These are phyloP conservation scores for Xylaria sp. DNA, from an alignment of 2,329 filamentous ascomycete species.

Conservation along the genomic window DNA sequence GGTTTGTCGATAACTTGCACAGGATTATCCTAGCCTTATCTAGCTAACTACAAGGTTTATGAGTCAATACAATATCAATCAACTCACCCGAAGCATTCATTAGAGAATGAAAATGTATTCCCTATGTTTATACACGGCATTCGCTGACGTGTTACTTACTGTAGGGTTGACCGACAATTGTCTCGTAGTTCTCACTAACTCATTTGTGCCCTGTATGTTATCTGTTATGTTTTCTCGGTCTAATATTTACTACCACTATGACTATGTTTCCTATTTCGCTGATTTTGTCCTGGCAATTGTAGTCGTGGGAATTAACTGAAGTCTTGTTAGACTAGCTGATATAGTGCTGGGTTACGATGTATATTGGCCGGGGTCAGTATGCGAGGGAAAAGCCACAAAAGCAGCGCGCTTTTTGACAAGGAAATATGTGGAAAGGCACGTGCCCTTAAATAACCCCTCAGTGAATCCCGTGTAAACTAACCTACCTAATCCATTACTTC, in stretches of 20 bases:
- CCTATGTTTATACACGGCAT: not conserved
- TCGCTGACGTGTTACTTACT: not conserved
- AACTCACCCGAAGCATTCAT: not conserved
- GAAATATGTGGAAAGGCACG: too few species aligned
- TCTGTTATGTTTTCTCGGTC: not conserved
- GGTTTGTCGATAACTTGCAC: conserved; percentile 18
- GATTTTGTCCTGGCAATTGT: conserved; percentile 13
- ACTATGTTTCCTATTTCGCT: conserved; percentile 5
- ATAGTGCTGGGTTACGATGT: too few species aligned
- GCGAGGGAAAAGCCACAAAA: too few species aligned
- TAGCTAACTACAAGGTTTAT: conserved; percentile 7
- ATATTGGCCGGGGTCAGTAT: too few species aligned
- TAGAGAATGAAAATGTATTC: not conserved
- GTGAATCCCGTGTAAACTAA: too few species aligned
- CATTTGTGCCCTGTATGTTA: not conserved
- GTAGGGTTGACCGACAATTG: not conserved
- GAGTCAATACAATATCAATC: conserved; percentile 4
- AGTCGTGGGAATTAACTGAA: not conserved
- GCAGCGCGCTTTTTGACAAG: too few species aligned
- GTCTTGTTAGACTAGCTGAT: too few species aligned
- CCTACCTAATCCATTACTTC: too few species aligned
- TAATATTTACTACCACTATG: not conserved
- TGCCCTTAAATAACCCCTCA: too few species aligned
- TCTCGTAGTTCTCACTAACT: not conserved
- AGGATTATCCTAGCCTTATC: conserved; percentile 14